Conservation (phyloP, 352 stramenopile species). For the Phytophthora palmivora region DNA sequence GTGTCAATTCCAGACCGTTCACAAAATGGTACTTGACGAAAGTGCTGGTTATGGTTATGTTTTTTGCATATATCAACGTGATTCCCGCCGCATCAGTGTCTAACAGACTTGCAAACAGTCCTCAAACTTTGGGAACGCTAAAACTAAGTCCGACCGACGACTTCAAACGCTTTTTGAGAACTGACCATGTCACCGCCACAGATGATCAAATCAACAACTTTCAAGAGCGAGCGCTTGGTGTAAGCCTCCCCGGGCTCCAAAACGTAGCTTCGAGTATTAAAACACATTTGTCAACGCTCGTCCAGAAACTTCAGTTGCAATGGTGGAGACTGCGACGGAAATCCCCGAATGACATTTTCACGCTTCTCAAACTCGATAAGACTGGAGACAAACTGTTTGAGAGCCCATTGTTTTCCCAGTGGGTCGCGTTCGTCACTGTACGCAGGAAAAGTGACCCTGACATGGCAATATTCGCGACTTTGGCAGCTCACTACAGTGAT, state of each 20-base stretch:
- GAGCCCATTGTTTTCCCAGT: slow-evolving; percentile 5
- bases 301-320: slow-evolving; percentile 5
- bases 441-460: not conserved
- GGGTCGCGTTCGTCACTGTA: not conserved
- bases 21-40: not conserved
- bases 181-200: not conserved
- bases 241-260: not conserved
- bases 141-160: not conserved
- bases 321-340: slow-evolving; percentile 1
- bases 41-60: not conserved
- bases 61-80: slow-evolving; percentile 5
- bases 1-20: not conserved
- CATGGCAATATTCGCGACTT: not conserved
- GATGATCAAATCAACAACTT: not conserved
- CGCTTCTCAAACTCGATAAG: not conserved
- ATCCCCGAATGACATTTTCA: slow-evolving; percentile 1
- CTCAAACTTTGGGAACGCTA: not conserved
- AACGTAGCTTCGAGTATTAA: not conserved
- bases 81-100: not conserved
- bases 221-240: slow-evolving; percentile 9
- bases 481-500: not conserved
- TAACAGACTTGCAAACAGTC: not conserved
- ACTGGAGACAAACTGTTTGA: slow-evolving; percentile 7
- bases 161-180: slow-evolving; percentile 1
- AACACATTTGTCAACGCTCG: not conserved